Evolutionary conservation across 2,329 filamentous ascomycete genomes (phyloP).

Genomic region (Penicillium sp.): DNA sequence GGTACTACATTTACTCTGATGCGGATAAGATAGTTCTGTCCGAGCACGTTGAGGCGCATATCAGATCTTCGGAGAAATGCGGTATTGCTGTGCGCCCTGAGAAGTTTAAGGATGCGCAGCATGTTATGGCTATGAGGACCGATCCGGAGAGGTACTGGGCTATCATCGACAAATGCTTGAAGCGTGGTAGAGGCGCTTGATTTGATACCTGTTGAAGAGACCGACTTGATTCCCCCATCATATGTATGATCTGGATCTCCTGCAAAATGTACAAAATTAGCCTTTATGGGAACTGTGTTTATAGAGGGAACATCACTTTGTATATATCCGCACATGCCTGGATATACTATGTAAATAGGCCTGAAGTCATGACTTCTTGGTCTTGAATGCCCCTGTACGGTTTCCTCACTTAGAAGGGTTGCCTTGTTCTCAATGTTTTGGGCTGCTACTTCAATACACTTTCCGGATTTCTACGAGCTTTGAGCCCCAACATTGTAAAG

Average conservation of each 20-base stretch:
- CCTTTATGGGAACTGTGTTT: no score
- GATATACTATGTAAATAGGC: no score
- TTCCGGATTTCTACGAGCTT: no score
- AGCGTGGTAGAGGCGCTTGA: background rate
- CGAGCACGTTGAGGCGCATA: slow-evolving; percentile 40
- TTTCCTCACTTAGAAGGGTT: no score
- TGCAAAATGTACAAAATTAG: no score
- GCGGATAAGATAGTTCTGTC: slow-evolving; percentile 38
- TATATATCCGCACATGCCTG: no score
- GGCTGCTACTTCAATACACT: no score
- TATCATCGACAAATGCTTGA: slow-evolving; percentile 30
- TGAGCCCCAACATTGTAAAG: no score
- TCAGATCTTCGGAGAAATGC: slow-evolving; percentile 29
- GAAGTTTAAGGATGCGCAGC: slow-evolving; percentile 36
- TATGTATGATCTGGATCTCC: background rate
- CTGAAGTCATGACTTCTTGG: no score
- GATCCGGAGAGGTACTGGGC: slow-evolving; percentile 42
- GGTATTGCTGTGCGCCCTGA: slow-evolving; percentile 37
- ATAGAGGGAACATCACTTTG: no score
- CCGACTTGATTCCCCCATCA: background rate
- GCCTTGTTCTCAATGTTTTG: no score
- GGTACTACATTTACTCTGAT: slow-evolving; percentile 45
- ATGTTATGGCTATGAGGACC: slow-evolving; percentile 42
- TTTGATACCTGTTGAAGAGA: background rate
- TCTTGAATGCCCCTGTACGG: no score